Evolutionary conservation across 2,329 filamentous ascomycete species (phyloP).

Genomic region (Dryadomyces sulphureus): DNA sequence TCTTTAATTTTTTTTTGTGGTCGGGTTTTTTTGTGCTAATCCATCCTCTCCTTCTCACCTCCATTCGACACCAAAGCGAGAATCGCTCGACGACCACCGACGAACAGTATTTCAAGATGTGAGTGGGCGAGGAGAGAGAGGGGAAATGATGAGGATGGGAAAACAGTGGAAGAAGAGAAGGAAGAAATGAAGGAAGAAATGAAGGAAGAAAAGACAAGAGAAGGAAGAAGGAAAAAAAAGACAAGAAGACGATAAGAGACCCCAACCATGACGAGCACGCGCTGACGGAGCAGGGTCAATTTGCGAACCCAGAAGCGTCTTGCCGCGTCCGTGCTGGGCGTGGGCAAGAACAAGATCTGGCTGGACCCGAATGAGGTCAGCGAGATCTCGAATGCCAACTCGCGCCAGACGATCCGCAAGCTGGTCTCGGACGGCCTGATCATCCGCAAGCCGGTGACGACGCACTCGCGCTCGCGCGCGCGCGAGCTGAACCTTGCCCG

Average conservation of each 20-base stretch:
- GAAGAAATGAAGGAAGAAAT: neutral
- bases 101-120: slow-evolving; percentile 9
- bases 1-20: slow-evolving; percentile 6
- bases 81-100: slow-evolving; percentile 6
- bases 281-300: slow-evolving; percentile 67
- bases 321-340: slow-evolving; percentile 94
- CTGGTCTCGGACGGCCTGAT: slow-evolving; percentile 99
- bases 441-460: slow-evolving; percentile 99
- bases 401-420: slow-evolving; percentile 98
- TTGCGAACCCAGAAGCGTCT: slow-evolving; percentile 99
- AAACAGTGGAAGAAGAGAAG: neutral
- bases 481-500: slow-evolving; percentile 89
- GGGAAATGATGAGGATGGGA: neutral
- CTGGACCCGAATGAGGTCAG: slow-evolving; percentile 98
- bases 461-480: slow-evolving; percentile 96
- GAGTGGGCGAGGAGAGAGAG: neutral
- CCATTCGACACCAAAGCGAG: slow-evolving; percentile 2
- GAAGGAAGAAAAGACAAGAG: neutral
- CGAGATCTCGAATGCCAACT: slow-evolving; percentile 99
- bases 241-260: neutral
- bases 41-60: neutral
- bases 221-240: neutral
- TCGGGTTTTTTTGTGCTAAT: slow-evolving; percentile 5
- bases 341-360: slow-evolving; percentile 99
- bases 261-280: neutral